Conservation (phyloP, 129 eudicot species). For the Tagetes erecta region DNA sequence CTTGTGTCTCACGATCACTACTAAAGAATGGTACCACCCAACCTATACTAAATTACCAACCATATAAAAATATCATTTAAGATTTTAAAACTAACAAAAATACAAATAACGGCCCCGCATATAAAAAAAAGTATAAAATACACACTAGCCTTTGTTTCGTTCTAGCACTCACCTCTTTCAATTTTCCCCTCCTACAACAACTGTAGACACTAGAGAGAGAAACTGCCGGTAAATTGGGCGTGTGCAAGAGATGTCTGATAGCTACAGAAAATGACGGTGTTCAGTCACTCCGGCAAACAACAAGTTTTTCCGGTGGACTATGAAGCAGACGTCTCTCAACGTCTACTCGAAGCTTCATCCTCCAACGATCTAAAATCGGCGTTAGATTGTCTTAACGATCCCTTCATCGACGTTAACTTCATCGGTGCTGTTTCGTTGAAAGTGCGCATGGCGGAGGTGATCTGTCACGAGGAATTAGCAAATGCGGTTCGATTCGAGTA, state of each 20-base stretch:
- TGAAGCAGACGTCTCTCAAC: constrained; percentile 77
- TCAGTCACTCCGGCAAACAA: constrained; percentile 55
- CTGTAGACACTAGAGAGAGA: constrained; percentile 24
- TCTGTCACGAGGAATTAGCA: constrained; percentile 46
- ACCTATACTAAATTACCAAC: too few species aligned
- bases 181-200: constrained; percentile 26
- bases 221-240: neutral
- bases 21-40: too few species aligned
- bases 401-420: constrained; percentile 73
- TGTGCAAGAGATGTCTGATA: neutral
- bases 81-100: neutral
- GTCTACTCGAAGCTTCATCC: constrained; percentile 61
- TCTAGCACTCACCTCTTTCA: constrained; percentile 85
- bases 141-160: neutral
- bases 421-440: constrained; percentile 68
- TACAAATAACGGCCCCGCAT: neutral
- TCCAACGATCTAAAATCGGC: constrained; percentile 54
- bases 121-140: neutral
- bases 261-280: constrained; percentile 61
- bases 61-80: too few species aligned
- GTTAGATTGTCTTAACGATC: constrained; percentile 61
- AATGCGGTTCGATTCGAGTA: constrained; percentile 49
- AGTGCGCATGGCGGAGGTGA: constrained; percentile 54
- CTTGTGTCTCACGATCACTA: too few species aligned
- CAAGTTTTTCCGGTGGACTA: constrained; percentile 85